A percentile compares a stretch with the other conserved stretches of the same genome.
Evolutionary conservation across 2,329 filamentous ascomycete species (phyloP).

Genomic region (Nemania diffusa): DNA sequence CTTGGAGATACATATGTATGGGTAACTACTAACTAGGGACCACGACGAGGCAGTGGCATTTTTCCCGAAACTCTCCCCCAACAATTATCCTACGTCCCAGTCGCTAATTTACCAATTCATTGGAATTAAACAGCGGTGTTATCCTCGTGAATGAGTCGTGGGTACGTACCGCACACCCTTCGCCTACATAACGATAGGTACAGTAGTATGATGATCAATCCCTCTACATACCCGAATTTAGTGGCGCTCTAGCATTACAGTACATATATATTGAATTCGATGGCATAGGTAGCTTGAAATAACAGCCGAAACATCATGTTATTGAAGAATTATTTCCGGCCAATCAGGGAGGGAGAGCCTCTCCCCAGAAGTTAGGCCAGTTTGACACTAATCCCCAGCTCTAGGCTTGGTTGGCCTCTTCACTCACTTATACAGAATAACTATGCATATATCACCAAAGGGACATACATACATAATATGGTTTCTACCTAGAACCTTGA

Average conservation of each 20-base stretch:
- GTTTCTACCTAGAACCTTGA: neutral
- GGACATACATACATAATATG: neutral
- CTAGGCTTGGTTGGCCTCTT: slow-evolving; percentile 4
- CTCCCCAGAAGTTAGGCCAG: slow-evolving; percentile 9
- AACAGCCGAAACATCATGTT: slow-evolving; percentile 11
- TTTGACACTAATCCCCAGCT: slow-evolving; percentile 10
- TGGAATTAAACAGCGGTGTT: neutral
- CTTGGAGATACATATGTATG: slow-evolving; percentile 23
- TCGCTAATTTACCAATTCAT: neutral
- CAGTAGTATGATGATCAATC: slow-evolving; percentile 1
- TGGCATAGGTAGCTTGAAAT: slow-evolving; percentile 1
- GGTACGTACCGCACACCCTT: neutral
- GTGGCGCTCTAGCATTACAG: slow-evolving; percentile 8
- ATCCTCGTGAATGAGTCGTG: too few species aligned
- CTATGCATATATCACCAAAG: slow-evolving; percentile 1
- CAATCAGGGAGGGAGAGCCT: slow-evolving; percentile 25
- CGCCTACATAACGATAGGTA: too few species aligned
- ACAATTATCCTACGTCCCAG: neutral
- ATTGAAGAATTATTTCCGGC: slow-evolving; percentile 23
- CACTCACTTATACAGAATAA: slow-evolving; percentile 5
- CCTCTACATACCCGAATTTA: neutral
- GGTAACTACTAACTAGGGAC: neutral
- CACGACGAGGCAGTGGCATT: neutral
- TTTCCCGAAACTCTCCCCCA: neutral
- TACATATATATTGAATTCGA: slow-evolving; percentile 14